Conservation (phyloP, 345 rosid genomes). For the Cardamine resedifolia region DNA sequence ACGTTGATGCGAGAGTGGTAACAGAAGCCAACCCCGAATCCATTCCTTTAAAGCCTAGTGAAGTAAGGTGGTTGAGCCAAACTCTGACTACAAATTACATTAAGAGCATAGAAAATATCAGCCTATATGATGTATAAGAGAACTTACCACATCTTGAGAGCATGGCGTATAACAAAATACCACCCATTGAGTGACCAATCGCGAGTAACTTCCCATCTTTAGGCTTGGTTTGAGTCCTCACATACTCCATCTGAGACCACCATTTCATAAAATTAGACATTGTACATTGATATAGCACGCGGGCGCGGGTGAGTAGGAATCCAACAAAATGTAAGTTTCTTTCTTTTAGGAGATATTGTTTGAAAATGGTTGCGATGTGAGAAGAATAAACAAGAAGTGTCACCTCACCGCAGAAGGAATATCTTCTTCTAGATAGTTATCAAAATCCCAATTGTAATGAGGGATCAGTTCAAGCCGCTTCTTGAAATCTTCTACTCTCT, state of each 20-base stretch:
- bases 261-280: background rate
- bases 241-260: slow-evolving; percentile 69
- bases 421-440: slow-evolving; percentile 80
- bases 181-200: slow-evolving; percentile 97
- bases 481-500: slow-evolving; percentile 51
- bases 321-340: background rate
- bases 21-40: slow-evolving; percentile 67
- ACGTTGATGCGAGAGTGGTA: slow-evolving; percentile 70
- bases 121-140: background rate
- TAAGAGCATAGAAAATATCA: background rate
- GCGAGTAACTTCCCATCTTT: slow-evolving; percentile 76
- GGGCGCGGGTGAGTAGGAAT: background rate
- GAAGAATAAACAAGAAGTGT: slow-evolving; percentile 43
- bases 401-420: slow-evolving; percentile 92
- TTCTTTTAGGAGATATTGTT: background rate
- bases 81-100: background rate
- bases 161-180: slow-evolving; percentile 82
- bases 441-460: slow-evolving; percentile 89
- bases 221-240: slow-evolving; percentile 57
- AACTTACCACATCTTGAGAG: slow-evolving; percentile 66
- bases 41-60: slow-evolving; percentile 57
- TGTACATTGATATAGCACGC: background rate
- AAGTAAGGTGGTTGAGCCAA: background rate
- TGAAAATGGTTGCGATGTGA: background rate
- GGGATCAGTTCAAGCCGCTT: slow-evolving; percentile 57